Evolutionary conservation across 768 basidiomycete species (phyloP).

Genomic region (Lenzites betulinus): DNA sequence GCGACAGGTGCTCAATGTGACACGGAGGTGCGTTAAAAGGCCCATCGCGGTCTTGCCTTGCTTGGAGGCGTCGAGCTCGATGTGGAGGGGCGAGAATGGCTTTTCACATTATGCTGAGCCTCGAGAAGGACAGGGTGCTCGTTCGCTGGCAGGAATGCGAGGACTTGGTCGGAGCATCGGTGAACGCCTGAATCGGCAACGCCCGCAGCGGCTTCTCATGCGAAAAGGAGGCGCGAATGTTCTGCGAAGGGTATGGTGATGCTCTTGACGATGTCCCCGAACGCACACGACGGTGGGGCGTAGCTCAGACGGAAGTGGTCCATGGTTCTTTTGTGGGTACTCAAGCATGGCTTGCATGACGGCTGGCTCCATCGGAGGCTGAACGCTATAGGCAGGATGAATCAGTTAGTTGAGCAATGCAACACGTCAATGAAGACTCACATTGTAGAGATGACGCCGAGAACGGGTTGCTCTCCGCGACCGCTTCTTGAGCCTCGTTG

Average conservation of each 20-base stretch:
- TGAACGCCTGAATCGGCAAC: conserved; percentile 26
- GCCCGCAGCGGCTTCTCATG: conserved; percentile 40
- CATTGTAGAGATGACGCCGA: conserved; percentile 74
- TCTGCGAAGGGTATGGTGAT: conserved; percentile 68
- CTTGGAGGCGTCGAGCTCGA: conserved; percentile 42
- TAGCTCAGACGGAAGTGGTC: conserved; percentile 76
- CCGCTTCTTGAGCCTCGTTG: conserved; percentile 66
- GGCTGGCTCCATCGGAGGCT: conserved; percentile 62
- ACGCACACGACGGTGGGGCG: conserved; percentile 59
- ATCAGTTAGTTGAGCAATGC: neutral
- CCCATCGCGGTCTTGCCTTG: conserved; percentile 33
- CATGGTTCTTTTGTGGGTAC: conserved; percentile 69
- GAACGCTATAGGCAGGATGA: conserved; percentile 51
- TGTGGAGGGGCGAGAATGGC: conserved; percentile 43
- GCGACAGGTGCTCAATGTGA: conserved; percentile 57
- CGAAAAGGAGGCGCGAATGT: conserved; percentile 47
- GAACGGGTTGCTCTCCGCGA: conserved; percentile 69
- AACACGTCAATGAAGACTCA: conserved; percentile 38
- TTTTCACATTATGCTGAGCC: conserved; percentile 47
- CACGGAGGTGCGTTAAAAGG: conserved; percentile 46
- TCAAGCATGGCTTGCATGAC: conserved; percentile 75
- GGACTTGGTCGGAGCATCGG: conserved; percentile 18
- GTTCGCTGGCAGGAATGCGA: conserved; percentile 19
- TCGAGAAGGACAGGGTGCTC: conserved; percentile 43
- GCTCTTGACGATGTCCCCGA: conserved; percentile 72